A percentile compares a stretch with the other conserved stretches of the same genome.
These are phyloP conservation scores for Arthromyces matolae DNA, from an alignment of 768 basidiomycete species.

Conservation along the genomic window DNA sequence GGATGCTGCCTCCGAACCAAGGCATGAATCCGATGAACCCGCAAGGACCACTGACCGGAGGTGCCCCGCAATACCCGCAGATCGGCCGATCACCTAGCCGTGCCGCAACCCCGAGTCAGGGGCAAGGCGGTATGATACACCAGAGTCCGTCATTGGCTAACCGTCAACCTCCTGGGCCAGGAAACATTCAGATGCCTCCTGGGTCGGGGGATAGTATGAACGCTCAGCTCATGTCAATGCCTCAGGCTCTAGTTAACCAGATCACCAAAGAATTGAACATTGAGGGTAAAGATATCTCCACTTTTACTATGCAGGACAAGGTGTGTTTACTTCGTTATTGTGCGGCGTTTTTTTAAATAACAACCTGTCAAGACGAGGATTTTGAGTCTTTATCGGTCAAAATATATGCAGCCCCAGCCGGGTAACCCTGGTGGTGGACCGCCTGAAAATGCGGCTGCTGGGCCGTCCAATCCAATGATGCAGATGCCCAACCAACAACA, in stretches of 20 bases:
- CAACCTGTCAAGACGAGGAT: slow-evolving; percentile 19
- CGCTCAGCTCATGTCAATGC: slow-evolving; percentile 40
- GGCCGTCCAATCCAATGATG: slow-evolving; percentile 40
- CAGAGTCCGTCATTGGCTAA: slow-evolving; percentile 55
- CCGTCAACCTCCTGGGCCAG: slow-evolving; percentile 39
- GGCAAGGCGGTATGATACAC: slow-evolving; percentile 38
- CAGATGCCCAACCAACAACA: slow-evolving; percentile 25
- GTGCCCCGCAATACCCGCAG: slow-evolving; percentile 41
- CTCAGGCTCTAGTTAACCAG: slow-evolving; percentile 25
- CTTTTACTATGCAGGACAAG: slow-evolving; percentile 46
- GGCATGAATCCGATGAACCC: slow-evolving; percentile 35
- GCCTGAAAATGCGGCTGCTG: slow-evolving; percentile 36
- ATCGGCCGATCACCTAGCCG: slow-evolving; percentile 58
- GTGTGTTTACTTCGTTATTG: slow-evolving; percentile 32
- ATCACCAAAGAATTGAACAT: slow-evolving; percentile 16
- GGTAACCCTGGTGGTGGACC: slow-evolving; percentile 11
- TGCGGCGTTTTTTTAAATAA: background rate
- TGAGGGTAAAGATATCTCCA: slow-evolving; percentile 10
- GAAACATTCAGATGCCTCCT: slow-evolving; percentile 11
- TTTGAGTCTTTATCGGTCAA: slow-evolving; percentile 12
- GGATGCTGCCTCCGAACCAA: slow-evolving; percentile 50
- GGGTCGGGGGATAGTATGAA: slow-evolving; percentile 27
- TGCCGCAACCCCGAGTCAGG: slow-evolving; percentile 32
- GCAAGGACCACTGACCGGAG: slow-evolving; percentile 20
- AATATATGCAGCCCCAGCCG: slow-evolving; percentile 17